Base-by-base conservation (phyloP, 2,329 filamentous ascomycete genomes). In the Bimuria novae-zelandiae region DNA sequence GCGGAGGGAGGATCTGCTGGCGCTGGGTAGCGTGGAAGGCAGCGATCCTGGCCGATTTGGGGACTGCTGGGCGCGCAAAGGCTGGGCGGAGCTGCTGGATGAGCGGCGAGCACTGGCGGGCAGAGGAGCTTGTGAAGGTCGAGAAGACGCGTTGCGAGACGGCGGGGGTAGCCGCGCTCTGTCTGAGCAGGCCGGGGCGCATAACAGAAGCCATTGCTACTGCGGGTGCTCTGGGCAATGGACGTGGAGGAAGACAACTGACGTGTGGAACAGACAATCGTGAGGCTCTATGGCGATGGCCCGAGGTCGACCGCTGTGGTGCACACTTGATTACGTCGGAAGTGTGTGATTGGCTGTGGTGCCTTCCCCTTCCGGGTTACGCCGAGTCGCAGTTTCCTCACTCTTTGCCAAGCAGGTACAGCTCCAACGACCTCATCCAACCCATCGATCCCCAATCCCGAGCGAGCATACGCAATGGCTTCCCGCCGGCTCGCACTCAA, bases 401-500 rank as follows among this genome's bases (percentile, higher is more conserved):
- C 56, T 60, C 56, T 62, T 49, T 51, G 61, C 62, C 62, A 63
- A 59, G 60, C 62, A 47, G 32, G 33, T 53, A 55, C 59, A 67
- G 58, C 63, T 62, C 55, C 52, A 61, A 55, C 57, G 42, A 59
- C 57, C 60, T 56, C 65, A 60, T 59, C 58, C 61, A 60, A 61
- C 55, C 66, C 62, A 68, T 63, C 65, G 12, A 54, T 59, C 56
- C 53, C 53, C n/a, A 55, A 55, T 54, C 49, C 58, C 65, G 55
- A 52, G 62, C 65, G 61, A 70, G 63, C 65, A 60, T 56, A 64
- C 62, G 72, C 77, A 77, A 97, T 97, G 93, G 93, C 93, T 82
- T 96, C 93, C 80, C 87, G 92, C 86, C 90, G 92, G 88, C 87
- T 97, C 82, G 92, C 92, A 83, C 85, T 95, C 80, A 96, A 92